Percentiles rank a stretch among this genome's conserved stretches.
These are phyloP conservation scores for Metarhizium anisopliae DNA, from an alignment of 2,329 filamentous ascomycete species.

Conservation along the genomic window DNA sequence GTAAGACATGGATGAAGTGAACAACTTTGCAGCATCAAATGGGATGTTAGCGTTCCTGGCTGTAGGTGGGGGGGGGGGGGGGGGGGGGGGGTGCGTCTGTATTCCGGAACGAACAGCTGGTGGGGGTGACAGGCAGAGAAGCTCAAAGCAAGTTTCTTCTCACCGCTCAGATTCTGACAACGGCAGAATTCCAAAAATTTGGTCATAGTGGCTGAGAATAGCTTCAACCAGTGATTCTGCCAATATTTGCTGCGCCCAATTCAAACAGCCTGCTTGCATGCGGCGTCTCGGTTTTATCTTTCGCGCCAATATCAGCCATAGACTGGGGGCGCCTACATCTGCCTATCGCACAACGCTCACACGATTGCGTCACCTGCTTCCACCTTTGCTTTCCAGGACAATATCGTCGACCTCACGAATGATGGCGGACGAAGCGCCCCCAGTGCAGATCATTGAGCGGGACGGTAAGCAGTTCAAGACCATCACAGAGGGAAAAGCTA, in stretches of 20 bases:
- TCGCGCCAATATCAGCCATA: background rate
- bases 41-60: no score
- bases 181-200: constrained; percentile 18
- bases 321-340: background rate
- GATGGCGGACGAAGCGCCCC: constrained; percentile 11
- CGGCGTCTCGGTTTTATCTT: background rate
- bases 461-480: constrained; percentile 42
- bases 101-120: no score
- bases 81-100: no score
- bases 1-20: no score
- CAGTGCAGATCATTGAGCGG: constrained; percentile 16
- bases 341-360: background rate
- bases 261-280: background rate
- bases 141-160: background rate
- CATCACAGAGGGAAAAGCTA: constrained; percentile 47
- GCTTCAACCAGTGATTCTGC: background rate
- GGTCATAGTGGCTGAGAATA: background rate
- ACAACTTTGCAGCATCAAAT: no score
- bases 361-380: constrained; percentile 1
- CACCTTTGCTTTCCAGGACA: background rate
- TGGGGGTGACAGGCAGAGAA: no score
- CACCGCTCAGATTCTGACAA: constrained; percentile 11
- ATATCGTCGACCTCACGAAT: constrained; percentile 1
- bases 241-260: background rate
- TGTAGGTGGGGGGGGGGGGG: no score